A percentile compares a stretch with the other conserved stretches of the same genome.
phyloP scores from a whole-genome alignment of 495 filamentous ascomycete genomes.

The Oidiodendron maius region DNA sequence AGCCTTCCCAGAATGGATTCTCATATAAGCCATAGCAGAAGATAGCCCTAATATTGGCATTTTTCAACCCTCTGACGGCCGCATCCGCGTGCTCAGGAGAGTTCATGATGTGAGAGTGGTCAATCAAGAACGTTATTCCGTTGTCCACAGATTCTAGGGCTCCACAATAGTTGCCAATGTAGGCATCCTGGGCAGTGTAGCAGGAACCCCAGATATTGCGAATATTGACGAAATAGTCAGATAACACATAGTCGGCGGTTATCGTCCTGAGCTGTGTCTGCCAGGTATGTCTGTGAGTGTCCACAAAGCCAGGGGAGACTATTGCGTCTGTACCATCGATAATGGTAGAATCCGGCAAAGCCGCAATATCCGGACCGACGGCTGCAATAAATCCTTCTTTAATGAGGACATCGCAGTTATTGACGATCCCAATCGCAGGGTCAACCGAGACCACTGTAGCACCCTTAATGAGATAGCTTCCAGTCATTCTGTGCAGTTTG shows the following conservation, averaged over 20 bases:
- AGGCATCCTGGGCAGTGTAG: background rate
- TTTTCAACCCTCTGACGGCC: background rate
- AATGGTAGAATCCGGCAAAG: background rate
- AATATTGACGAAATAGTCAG: background rate
- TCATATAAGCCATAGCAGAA: background rate
- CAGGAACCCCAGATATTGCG: background rate
- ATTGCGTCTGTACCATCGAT: constrained; percentile 1
- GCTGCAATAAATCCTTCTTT: constrained; percentile 20
- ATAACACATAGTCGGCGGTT: background rate
- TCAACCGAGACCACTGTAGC: constrained; percentile 34
- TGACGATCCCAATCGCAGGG: background rate
- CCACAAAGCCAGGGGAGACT: constrained; percentile 1
- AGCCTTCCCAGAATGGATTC: background rate
- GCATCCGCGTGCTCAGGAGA: constrained; percentile 4
- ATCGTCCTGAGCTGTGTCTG: background rate
- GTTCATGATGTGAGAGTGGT: background rate
- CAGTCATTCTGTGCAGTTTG: too few species aligned
- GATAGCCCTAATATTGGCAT: background rate
- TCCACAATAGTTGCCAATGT: background rate
- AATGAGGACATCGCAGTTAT: constrained; percentile 34
- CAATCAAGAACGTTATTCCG: background rate
- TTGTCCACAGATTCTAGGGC: background rate
- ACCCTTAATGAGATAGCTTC: too few species aligned
- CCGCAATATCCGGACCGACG: background rate
- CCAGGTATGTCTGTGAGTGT: background rate